These are phyloP conservation scores for Aspergillus biplanus DNA, from an alignment of 495 filamentous ascomycete genomes.

Conservation along the genomic window DNA sequence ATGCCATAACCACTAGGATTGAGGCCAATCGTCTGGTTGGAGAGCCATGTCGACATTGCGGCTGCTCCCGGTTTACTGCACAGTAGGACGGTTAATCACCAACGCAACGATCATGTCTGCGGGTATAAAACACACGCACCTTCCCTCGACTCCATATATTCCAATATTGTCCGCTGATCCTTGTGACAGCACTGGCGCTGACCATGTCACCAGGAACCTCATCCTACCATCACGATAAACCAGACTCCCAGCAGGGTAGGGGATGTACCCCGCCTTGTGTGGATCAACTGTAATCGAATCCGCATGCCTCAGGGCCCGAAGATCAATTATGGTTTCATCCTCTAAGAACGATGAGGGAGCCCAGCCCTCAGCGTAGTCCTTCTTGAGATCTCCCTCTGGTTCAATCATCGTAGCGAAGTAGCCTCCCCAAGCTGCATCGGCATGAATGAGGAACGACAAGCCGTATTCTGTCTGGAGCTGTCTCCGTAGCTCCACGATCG, in stretches of 20 bases:
- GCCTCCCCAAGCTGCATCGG: constrained; percentile 55
- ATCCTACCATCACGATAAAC: constrained; percentile 50
- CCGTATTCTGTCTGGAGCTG: constrained; percentile 38
- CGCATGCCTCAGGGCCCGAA: constrained; percentile 35
- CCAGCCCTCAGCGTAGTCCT: constrained; percentile 10
- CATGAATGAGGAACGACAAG: constrained; percentile 47
- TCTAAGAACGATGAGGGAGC: constrained; percentile 16
- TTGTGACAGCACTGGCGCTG: constrained; percentile 42
- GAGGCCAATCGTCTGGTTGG: constrained; percentile 44
- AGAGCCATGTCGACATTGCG: constrained; percentile 46
- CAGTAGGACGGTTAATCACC: background rate
- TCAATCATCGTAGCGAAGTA: constrained; percentile 51
- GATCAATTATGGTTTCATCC: constrained; percentile 39
- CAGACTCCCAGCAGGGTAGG: constrained; percentile 51
- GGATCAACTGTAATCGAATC: constrained; percentile 54
- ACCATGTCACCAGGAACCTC: constrained; percentile 52
- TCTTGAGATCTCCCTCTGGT: background rate
- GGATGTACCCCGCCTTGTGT: constrained; percentile 53
- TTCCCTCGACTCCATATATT: constrained; percentile 50
- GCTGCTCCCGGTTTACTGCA: constrained; percentile 49
- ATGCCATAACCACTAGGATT: constrained; percentile 39
- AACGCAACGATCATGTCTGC: background rate
- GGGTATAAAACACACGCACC: background rate
- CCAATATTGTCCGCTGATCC: constrained; percentile 42
- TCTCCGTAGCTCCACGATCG: constrained; percentile 41